Conservation (phyloP, 176 grass and related monocot genomes). For the Bromus sterilis region DNA sequence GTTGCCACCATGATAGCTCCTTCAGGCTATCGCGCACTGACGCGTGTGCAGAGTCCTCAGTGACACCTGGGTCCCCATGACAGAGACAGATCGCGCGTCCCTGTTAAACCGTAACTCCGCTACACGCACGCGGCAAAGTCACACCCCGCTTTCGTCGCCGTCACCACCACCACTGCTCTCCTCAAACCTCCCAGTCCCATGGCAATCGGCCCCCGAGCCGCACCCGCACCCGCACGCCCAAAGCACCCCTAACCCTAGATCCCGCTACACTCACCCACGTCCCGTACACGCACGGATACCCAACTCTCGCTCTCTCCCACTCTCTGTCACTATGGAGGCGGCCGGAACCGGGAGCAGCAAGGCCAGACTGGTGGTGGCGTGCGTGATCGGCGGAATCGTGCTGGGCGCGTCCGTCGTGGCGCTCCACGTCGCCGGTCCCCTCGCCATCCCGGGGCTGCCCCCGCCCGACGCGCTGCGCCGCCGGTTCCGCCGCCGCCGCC, state of each 20-base stretch:
- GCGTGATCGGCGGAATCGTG: conserved; percentile 62
- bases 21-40: not conserved
- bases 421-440: conserved; percentile 25
- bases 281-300: not conserved
- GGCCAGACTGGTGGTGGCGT: conserved; percentile 41
- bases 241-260: conserved; percentile 17
- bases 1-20: not conserved
- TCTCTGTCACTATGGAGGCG: conserved; percentile 28
- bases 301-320: not conserved
- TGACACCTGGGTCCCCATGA: not conserved
- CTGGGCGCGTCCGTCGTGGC: conserved; percentile 51
- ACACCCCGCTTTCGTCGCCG: not conserved
- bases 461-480: conserved; percentile 6
- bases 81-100: not conserved
- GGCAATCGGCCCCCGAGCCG: not conserved
- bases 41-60: not conserved
- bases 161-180: not conserved
- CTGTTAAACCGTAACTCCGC: not conserved
- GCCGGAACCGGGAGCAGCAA: conserved; percentile 18
- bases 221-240: not conserved
- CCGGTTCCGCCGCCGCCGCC: conserved; percentile 18
- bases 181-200: conserved; percentile 7
- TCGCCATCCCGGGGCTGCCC: not conserved
- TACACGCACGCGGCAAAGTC: not conserved
- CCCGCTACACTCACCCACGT: not conserved